A percentile compares a stretch with the other conserved stretches of the same genome.
These are phyloP conservation scores for Cercospora zeina DNA, from an alignment of 2,329 filamentous ascomycete genomes.

Conservation along the genomic window DNA sequence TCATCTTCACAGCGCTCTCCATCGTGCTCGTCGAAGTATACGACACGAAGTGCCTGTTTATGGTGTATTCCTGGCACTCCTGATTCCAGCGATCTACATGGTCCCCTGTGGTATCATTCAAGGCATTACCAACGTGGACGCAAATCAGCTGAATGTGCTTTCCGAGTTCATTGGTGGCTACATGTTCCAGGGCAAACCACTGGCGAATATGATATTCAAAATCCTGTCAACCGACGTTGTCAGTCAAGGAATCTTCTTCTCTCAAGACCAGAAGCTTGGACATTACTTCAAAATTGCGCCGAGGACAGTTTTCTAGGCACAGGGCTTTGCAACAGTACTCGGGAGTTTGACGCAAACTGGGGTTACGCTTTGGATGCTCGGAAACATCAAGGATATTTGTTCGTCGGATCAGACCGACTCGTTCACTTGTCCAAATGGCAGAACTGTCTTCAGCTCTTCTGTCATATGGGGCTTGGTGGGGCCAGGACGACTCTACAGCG, in stretches of 20 bases:
- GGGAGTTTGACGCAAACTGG: constrained; percentile 48
- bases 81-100: constrained; percentile 77
- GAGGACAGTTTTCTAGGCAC: constrained; percentile 49
- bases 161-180: constrained; percentile 55
- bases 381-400: constrained; percentile 43
- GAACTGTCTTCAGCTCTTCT: constrained; percentile 47
- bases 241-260: constrained; percentile 38
- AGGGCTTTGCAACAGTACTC: constrained; percentile 47
- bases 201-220: constrained; percentile 41
- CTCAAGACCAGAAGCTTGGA: constrained; percentile 42
- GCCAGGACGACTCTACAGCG: constrained; percentile 51
- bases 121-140: constrained; percentile 66
- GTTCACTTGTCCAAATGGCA: constrained; percentile 52
- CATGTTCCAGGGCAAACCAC: constrained; percentile 45
- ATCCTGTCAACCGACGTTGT: constrained; percentile 40
- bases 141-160: constrained; percentile 44
- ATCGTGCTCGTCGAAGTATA: constrained; percentile 36
- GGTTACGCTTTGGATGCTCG: constrained; percentile 52
- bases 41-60: constrained; percentile 66
- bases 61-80: constrained; percentile 74
- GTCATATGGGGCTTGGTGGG: constrained; percentile 51
- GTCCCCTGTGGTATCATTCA: constrained; percentile 91
- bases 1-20: constrained; percentile 33
- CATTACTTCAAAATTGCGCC: constrained; percentile 46
- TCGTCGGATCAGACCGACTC: constrained; percentile 48